A percentile compares a stretch with the other conserved stretches of the same genome.
These are phyloP conservation scores for Roridomyces roridus DNA, from an alignment of 768 basidiomycete genomes.

Conservation along the genomic window DNA sequence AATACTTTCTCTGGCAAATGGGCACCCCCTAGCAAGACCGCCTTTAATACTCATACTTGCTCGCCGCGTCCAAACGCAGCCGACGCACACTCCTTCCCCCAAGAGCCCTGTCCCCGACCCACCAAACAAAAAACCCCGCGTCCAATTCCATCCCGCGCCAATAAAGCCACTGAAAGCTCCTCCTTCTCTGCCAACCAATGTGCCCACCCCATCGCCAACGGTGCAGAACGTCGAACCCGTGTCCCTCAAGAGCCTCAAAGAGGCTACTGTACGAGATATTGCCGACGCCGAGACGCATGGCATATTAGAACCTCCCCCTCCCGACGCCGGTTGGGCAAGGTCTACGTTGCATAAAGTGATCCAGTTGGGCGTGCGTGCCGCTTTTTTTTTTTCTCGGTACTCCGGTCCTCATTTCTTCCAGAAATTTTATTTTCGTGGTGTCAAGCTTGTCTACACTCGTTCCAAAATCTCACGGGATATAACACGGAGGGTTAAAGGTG, in stretches of 20 bases:
- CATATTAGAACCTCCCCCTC: conserved; percentile 69
- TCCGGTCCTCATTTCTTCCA: conserved; percentile 31
- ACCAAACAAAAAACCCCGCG: not conserved
- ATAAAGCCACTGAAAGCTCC: conserved; percentile 23
- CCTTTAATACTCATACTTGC: not conserved
- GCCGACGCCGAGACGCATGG: conserved; percentile 71
- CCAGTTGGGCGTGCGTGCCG: conserved; percentile 47
- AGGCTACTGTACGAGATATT: conserved; percentile 66
- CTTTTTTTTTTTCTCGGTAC: conserved; percentile 4
- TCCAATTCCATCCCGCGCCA: conserved; percentile 8
- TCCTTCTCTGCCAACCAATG: conserved; percentile 27
- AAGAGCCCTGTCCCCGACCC: conserved; percentile 2
- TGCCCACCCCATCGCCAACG: conserved; percentile 11
- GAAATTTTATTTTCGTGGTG: conserved; percentile 87
- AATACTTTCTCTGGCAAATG: not conserved
- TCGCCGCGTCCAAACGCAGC: conserved; percentile 10
- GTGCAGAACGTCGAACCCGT: conserved; percentile 14
- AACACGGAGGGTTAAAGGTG: conserved; percentile 57
- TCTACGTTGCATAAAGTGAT: conserved; percentile 55
- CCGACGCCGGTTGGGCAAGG: conserved; percentile 61
- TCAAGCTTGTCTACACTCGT: conserved; percentile 74
- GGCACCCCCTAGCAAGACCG: not conserved
- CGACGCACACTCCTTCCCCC: not conserved
- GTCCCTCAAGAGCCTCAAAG: conserved; percentile 45
- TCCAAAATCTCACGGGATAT: conserved; percentile 61